Conservation (phyloP, 2,329 filamentous ascomycete genomes). For the Chaetomium sp. region DNA sequence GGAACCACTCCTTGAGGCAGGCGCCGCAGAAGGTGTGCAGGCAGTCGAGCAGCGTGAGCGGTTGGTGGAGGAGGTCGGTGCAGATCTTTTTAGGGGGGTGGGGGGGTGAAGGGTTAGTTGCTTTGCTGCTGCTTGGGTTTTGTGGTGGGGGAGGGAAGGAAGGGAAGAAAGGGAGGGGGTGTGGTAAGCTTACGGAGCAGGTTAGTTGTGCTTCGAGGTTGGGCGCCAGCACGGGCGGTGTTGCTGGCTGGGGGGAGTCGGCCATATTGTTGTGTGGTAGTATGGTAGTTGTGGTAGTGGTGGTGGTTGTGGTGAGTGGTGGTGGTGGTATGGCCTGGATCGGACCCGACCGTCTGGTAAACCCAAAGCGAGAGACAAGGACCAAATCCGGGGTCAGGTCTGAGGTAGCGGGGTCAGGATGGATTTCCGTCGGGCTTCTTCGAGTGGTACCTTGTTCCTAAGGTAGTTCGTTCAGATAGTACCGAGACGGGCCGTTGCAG, state of each 20-base stretch:
- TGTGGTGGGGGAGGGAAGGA: background rate
- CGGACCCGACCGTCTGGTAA: constrained; percentile 8
- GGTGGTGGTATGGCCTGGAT: background rate
- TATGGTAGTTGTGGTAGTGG: background rate
- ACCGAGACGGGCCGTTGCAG: constrained; percentile 4
- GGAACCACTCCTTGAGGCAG: constrained; percentile 95
- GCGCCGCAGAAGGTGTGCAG: constrained; percentile 95
- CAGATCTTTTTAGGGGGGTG: constrained; percentile 68
- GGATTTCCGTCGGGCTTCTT: background rate
- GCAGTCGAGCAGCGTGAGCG: constrained; percentile 87
- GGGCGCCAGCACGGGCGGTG: constrained; percentile 26
- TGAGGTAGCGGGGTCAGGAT: constrained; percentile 1
- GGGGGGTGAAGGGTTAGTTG: constrained; percentile 8
- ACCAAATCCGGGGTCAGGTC: background rate
- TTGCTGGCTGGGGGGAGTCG: constrained; percentile 13
- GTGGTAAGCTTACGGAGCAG: constrained; percentile 71
- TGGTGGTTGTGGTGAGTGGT: background rate
- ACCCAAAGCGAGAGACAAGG: background rate
- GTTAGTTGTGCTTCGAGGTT: constrained; percentile 80
- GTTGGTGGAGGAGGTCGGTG: constrained; percentile 90
- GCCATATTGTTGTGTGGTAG: constrained; percentile 8
- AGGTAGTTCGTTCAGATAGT: background rate
- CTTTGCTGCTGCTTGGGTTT: too few relatives aligned
- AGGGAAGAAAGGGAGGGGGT: background rate
- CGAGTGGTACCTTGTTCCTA: background rate